Base-by-base conservation (phyloP, 768 basidiomycete species). In the Dendrothele bispora region DNA sequence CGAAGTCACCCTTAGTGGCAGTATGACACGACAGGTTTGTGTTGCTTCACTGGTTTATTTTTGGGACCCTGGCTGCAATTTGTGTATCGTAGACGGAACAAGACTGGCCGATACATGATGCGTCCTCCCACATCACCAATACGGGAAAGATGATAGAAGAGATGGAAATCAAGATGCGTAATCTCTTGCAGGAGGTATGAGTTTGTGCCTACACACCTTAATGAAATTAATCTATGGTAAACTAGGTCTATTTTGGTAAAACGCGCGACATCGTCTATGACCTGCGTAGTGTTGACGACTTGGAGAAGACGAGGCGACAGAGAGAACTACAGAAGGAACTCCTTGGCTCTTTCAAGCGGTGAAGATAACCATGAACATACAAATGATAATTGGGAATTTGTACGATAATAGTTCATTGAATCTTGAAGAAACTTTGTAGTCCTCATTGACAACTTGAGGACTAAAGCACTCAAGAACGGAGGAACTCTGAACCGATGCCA, bases 91-190 rank as follows among this genome's bases (percentile, higher is more conserved):
- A 95, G 92, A 80, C 81, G 25, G 94, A 95, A 63, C 85, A 89
- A 65, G 95, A 95, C 63, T 87, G 79, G 68, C 82, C 91, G 21
- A 61, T 97, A 43, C 84, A 88, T 28, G 89, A 90, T 55, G 63
- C 78, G 34, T 79, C 85, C 18, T 86, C 90, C 34, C 97, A 99
- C 68, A 88, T 99, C 49, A 80, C 83, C 35, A 98, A 98, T 66
- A 86, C 87, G n/a, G 97, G 97, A 4, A 80, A 79, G 55, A 88
- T 98, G 85, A 86, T 99, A 53, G 97, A 99, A 67, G 97, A 98
- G 54, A 95, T 95, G 91, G 97, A 99, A 69, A 92, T 95, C 65
- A 98, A 98, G 73, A 94, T 98, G 92, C 81, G 97, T 30, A 97
- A 97, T 66, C 72, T 93, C 47, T 74, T 99, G 39, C 89, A 92